phyloP scores from a whole-genome alignment of 148 eudicot species.

The Drosera capensis region DNA sequence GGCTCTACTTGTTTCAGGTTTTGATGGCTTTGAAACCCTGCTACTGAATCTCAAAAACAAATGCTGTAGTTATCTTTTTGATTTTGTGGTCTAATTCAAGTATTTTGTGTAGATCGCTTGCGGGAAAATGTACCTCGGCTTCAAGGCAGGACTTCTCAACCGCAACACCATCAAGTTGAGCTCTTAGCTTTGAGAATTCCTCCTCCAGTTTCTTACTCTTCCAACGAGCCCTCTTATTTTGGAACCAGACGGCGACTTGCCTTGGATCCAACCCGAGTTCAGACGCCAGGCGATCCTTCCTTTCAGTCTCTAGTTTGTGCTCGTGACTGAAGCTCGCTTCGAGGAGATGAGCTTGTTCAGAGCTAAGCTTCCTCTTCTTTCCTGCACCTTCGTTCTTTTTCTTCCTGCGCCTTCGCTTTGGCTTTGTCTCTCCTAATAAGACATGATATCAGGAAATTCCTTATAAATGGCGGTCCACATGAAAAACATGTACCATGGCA shows the following conservation, averaged over 20 bases:
- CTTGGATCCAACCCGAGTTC: conserved; percentile 4
- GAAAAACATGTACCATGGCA: too few relatives aligned
- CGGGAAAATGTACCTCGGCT: conserved; percentile 7
- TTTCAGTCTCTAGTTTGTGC: neutral
- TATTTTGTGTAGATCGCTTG: too few relatives aligned
- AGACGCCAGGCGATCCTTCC: conserved; percentile 1
- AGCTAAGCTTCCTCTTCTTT: conserved; percentile 1
- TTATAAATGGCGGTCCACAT: too few relatives aligned
- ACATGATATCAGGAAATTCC: too few relatives aligned
- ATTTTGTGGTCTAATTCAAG: too few relatives aligned
- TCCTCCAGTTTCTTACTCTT: conserved; percentile 4
- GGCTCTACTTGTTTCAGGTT: too few relatives aligned
- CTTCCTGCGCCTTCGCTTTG: neutral
- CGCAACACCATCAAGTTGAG: neutral
- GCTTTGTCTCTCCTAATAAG: neutral
- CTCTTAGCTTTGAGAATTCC: neutral
- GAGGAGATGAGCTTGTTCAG: neutral
- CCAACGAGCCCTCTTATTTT: conserved; percentile 2
- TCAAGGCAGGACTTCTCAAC: neutral
- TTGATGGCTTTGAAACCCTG: too few relatives aligned
- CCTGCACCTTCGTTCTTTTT: neutral
- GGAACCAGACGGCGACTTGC: conserved; percentile 7
- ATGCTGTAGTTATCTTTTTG: too few relatives aligned
- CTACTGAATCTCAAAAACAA: too few relatives aligned
- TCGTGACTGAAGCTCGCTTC: neutral